Conservation (phyloP, 768 basidiomycete species). For the Xanthoconium stramineum region DNA sequence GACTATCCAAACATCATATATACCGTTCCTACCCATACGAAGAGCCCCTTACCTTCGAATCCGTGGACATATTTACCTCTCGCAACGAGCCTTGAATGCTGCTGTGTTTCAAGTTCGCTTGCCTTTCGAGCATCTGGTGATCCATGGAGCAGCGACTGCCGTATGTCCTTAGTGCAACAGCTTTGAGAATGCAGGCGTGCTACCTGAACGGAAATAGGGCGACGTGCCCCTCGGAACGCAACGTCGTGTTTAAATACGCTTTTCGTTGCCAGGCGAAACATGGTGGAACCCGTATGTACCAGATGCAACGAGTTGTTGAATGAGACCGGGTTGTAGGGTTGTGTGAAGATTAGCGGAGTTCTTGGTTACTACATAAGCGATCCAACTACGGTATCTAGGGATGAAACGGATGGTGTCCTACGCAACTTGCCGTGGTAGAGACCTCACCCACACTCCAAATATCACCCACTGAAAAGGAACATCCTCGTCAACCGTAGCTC, state of each 20-base stretch:
- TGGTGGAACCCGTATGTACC: conserved; percentile 7
- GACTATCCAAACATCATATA: conserved; percentile 40
- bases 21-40: background rate
- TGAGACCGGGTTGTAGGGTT: conserved; percentile 4
- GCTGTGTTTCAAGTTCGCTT: conserved; percentile 69
- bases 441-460: conserved; percentile 41
- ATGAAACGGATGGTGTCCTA: conserved; percentile 5
- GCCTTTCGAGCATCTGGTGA: conserved; percentile 84
- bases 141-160: conserved; percentile 87
- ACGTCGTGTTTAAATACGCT: conserved; percentile 8
- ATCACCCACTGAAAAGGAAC: conserved; percentile 35
- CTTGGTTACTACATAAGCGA: background rate
- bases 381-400: no score
- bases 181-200: conserved; percentile 17
- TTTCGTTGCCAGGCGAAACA: conserved; percentile 24
- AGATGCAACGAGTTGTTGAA: conserved; percentile 4
- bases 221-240: conserved; percentile 30
- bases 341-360: conserved; percentile 23
- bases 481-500: conserved; percentile 24
- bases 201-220: conserved; percentile 67
- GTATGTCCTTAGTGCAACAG: conserved; percentile 27
- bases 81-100: conserved; percentile 87
- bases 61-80: conserved; percentile 93
- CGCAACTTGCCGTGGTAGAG: conserved; percentile 1
- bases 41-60: conserved; percentile 60